Conservation (phyloP, 495 filamentous ascomycete species). For the Astrocystis sublimbata region DNA sequence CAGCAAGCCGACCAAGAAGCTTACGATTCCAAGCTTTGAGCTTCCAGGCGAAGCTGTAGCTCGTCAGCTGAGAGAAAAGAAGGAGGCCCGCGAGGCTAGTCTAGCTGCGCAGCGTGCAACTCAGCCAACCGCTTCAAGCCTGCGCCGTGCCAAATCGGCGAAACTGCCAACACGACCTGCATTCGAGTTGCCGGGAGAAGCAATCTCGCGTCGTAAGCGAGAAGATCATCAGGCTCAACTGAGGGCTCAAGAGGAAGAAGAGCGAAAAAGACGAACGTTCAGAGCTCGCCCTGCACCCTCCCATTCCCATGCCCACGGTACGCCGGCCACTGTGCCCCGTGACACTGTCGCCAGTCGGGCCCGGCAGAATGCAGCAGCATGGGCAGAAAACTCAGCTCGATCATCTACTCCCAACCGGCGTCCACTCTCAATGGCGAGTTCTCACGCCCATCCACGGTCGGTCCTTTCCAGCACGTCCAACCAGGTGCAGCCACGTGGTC, state of each 20-base stretch:
- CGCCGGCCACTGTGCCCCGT: slow-evolving; percentile 40
- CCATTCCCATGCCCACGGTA: too few relatives aligned
- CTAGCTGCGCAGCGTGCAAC: slow-evolving; percentile 40
- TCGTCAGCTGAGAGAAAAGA: slow-evolving; percentile 57
- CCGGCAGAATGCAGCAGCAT: slow-evolving; percentile 47
- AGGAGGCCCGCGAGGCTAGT: slow-evolving; percentile 52
- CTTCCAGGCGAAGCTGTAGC: slow-evolving; percentile 72
- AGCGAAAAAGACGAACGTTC: slow-evolving; percentile 58
- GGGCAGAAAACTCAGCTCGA: slow-evolving; percentile 28
- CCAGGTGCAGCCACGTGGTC: slow-evolving; percentile 26
- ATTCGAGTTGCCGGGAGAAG: slow-evolving; percentile 75
- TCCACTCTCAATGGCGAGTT: slow-evolving; percentile 3
- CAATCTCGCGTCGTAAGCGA: slow-evolving; percentile 66
- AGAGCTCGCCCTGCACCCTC: slow-evolving; percentile 62
- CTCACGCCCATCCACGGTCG: slow-evolving; percentile 19
- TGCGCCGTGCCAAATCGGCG: slow-evolving; percentile 52
- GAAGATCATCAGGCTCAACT: slow-evolving; percentile 66
- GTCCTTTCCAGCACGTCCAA: slow-evolving; percentile 28
- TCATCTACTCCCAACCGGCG: slow-evolving; percentile 22
- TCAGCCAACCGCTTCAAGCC: slow-evolving; percentile 38
- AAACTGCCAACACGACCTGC: slow-evolving; percentile 62
- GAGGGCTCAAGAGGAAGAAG: slow-evolving; percentile 61
- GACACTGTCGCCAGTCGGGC: slow-evolving; percentile 61
- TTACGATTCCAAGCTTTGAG: slow-evolving; percentile 66
- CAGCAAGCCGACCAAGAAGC: slow-evolving; percentile 59